Percentiles rank a stretch among this genome's conserved stretches.
Conservation (phyloP, 2,329 filamentous ascomycete species). For the Verticillium albo-atrum region DNA sequence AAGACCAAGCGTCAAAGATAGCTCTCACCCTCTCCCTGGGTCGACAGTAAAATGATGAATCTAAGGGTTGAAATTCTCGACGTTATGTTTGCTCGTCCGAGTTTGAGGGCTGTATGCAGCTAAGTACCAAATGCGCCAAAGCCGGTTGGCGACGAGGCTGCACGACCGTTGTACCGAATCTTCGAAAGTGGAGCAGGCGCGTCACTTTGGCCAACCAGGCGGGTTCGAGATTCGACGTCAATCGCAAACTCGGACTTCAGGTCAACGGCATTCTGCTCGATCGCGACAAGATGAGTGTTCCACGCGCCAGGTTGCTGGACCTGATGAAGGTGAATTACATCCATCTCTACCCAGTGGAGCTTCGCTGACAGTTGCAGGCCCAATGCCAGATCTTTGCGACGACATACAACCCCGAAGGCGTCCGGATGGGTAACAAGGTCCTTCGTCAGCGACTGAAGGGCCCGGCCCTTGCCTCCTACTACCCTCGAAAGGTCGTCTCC, state of each 20-base stretch:
- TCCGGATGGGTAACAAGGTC: conserved; percentile 86
- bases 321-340: conserved; percentile 66
- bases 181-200: neutral
- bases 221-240: neutral
- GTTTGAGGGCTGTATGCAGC: neutral
- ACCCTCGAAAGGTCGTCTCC: conserved; percentile 70
- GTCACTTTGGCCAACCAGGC: neutral
- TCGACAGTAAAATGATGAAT: neutral
- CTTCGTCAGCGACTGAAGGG: conserved; percentile 83
- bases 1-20: too few species aligned
- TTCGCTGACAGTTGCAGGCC: conserved; percentile 45
- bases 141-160: neutral
- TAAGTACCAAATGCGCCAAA: neutral
- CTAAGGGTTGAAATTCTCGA: neutral
- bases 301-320: conserved; percentile 60
- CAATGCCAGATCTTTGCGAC: conserved; percentile 91
- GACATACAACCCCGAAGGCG: conserved; percentile 79
- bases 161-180: neutral
- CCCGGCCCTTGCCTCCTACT: conserved; percentile 81
- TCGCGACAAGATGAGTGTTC: conserved; percentile 53
- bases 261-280: conserved; percentile 12
- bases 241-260: conserved; percentile 18
- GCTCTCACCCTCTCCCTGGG: too few species aligned
- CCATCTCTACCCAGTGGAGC: neutral
- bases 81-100: neutral